Evolutionary conservation across 2,329 filamentous ascomycete species (phyloP), one percentile per base, ranked within the genome.

Genomic region (Aspergillus pseudotamarii): DNA sequence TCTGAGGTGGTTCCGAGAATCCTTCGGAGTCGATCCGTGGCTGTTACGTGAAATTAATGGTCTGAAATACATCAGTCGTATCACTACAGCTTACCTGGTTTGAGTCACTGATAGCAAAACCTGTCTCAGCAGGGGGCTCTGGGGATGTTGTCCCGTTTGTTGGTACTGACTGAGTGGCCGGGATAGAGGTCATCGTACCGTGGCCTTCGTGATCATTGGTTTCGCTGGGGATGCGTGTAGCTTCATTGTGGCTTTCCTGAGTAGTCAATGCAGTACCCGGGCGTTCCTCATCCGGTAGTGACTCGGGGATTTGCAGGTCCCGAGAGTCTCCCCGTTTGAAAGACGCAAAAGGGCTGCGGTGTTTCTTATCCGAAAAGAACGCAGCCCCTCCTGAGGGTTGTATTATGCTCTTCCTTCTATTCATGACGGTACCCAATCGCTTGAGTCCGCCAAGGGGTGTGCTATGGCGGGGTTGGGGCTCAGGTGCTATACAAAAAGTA

Each of bases 371-470:
- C 34, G 74, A 68, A 28, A 71, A 71, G 41, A 70, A 62, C 21
- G 69, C 55, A 23, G 67, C 68, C 34, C 71, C 71, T 28, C 71
- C 72, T 12, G 76, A 72, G n/a, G 78, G 72, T 28, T 75, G 68
- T 12, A 76, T 75, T 51, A 79, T 70, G 64, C 79, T 82, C 71
- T 81, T 82, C 60, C 81, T 75, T 56, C 81, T 71, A 51, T 78
- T 77, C 79, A 83, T 82, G 23, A 82, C 81, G 5, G 81, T 83
- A 34, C 81, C 81, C 30, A 83, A 72, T 60, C 81, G 76, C 65
- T 79, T 79, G 36, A 83, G 70, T 5, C 81, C 81, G 48, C 81
- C 80, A 41, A 83, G 68, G 30, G 79, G 74, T 28, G 77, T 79
- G 65, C 77, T 76, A 21, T 76, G 72, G 80, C 75, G 71, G 34